phyloP scores from a whole-genome alignment of 805 yeast species.

The Osmozyma mogii region DNA sequence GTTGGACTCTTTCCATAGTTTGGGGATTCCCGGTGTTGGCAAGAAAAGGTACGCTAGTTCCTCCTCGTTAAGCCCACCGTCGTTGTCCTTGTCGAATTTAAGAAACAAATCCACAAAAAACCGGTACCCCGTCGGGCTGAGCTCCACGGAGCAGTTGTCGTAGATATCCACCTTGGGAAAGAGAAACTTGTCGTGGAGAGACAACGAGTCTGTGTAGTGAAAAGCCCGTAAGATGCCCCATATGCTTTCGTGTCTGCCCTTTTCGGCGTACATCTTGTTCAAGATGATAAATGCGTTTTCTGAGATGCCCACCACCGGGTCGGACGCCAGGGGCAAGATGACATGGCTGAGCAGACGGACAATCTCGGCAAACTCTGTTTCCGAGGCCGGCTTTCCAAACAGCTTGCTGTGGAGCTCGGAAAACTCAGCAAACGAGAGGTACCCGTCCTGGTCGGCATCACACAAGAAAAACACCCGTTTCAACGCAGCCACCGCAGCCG shows the following conservation, averaged over 20 bases:
- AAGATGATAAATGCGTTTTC: slow-evolving; percentile 69
- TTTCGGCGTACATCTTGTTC: slow-evolving; percentile 77
- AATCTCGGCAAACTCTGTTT: slow-evolving; percentile 31
- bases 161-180: slow-evolving; percentile 75
- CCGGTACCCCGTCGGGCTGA: slow-evolving; percentile 86
- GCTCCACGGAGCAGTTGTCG: slow-evolving; percentile 71
- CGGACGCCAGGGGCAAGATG: slow-evolving; percentile 21
- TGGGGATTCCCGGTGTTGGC: slow-evolving; percentile 92
- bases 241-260: slow-evolving; percentile 91
- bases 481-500: slow-evolving; percentile 67
- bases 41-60: slow-evolving; percentile 66
- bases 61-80: slow-evolving; percentile 79
- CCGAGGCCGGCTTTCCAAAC: slow-evolving; percentile 41
- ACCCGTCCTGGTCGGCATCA: slow-evolving; percentile 89
- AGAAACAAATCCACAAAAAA: slow-evolving; percentile 86
- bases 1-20: slow-evolving; percentile 73
- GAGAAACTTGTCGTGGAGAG: slow-evolving; percentile 72
- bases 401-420: slow-evolving; percentile 63
- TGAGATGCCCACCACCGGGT: slow-evolving; percentile 47
- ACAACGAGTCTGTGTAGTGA: slow-evolving; percentile 86
- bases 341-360: slow-evolving; percentile 22
- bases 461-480: slow-evolving; percentile 75
- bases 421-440: slow-evolving; percentile 63
- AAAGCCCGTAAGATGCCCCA: slow-evolving; percentile 92
- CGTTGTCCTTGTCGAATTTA: slow-evolving; percentile 88